Evolutionary conservation across 768 basidiomycete genomes (phyloP), one percentile per base, ranked within the genome.

Genomic region (Suillus hirtellus): DNA sequence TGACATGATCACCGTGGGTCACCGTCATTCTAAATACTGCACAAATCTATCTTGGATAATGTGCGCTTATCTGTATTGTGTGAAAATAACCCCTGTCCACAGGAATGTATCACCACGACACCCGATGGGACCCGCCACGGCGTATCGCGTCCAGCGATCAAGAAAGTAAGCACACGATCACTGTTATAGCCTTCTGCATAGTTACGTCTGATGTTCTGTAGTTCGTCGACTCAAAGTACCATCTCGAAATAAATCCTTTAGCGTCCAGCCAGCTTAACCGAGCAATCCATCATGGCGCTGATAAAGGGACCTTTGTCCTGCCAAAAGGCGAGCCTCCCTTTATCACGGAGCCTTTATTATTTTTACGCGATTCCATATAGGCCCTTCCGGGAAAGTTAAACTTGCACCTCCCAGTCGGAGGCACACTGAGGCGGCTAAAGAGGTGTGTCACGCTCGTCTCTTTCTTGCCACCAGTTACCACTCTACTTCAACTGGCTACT

Each of bases 111-210:
- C 73, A 71, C 77, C 61, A 80, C 76, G 40, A 79, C 88, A 72
- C 85, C 84, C 67, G 87, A 88, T 47, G 89, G 90, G 43, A 79
- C 81, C 34, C 86, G 89, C 54, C 68, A 78, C 61, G 93, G 92
- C 64, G 93, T 93, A 44, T 94, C 92, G 15, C 84, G 94, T 55
- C 77, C 80, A 24, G 82, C 82, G 8, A 89, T 95, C 76, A 96
- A 95, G 86, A 92, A 92, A 84, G 89, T 91, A 63, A 67, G 84
- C 84, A 74, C 58, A 40, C 24, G 24, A n/a, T 17, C 50, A 3
- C 10, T 64, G 63, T 61, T 27, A 31, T n/a, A 37, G 4, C 24
- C 8, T 15, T 27, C 8, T 11, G 38, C 3, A 60, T 60, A 34
- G 40, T 42, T 42, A 58, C 24, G 10, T 12, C 24, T 58, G 34